Base-by-base conservation (phyloP, 306 rosid genomes). In the Delonix regia region DNA sequence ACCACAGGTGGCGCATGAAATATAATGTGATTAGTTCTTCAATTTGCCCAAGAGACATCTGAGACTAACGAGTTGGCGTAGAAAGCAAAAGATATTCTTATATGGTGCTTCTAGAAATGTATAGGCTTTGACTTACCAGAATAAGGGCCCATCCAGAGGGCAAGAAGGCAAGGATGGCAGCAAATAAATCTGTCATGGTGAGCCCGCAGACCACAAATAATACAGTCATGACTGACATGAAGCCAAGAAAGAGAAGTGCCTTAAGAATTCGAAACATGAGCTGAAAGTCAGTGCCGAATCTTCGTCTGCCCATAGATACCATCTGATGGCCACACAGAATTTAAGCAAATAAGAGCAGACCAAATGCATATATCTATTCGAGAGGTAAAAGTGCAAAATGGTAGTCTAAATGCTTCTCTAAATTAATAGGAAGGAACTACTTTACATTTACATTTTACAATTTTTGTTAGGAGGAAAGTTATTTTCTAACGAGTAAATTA, bases 121-220 rank as follows among this genome's bases (percentile, higher is more conserved):
- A n/a, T 13, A 69, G 61, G 59, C 76, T 73, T 61, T 24, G 74
- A 84, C 91, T 82, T 83, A 95, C 99, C 68, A 92, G 91, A 80
- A 95, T 78, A 79, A 95, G 62, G 70, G 96, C 97, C 99, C 99
- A 92, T 57, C 98, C 99, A 2, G 97, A 88, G 76, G 98, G 98
- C 90, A 91, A 73, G 86, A 95, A 93, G 85, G 97, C 99, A 78
- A 95, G 80, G 74, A 91, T 61, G 49, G 98, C 90, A 55, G 97
- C 98, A 83, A 93, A 91, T 76, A 95, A 77, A 87, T 95, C 99
- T 65, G 98, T 81, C 69, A 95, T 56, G 7, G 96, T 89, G 76
- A 95, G 97, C 30, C 94, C 98, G 49, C 89, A 88, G 28, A 93
- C 97, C 25, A 91, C 96, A 64, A 95, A 92, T 70, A 93, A 74